These are phyloP conservation scores for Cicer yamashitae DNA, from an alignment of 306 rosid genomes.

Conservation along the genomic window DNA sequence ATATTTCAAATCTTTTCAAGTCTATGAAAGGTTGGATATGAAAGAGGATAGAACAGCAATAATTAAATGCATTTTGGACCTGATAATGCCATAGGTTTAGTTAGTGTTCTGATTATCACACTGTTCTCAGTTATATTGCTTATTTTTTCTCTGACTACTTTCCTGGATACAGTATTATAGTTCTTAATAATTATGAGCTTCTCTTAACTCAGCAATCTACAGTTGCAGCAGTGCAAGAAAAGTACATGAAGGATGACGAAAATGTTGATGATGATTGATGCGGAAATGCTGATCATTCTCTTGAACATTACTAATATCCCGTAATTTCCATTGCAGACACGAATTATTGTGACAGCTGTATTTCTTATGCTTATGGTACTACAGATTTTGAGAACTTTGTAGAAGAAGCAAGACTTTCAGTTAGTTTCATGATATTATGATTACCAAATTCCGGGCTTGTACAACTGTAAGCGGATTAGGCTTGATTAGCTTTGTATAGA, in stretches of 20 bases:
- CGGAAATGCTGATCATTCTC: not conserved
- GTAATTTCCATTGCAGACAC: slow-evolving; percentile 20
- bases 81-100: slow-evolving; percentile 1
- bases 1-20: slow-evolving; percentile 11
- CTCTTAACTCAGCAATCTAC: slow-evolving; percentile 66
- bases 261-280: slow-evolving; percentile 52
- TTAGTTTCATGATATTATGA: slow-evolving; percentile 10
- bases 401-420: not conserved
- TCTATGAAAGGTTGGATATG: too few relatives aligned
- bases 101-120: slow-evolving; percentile 3
- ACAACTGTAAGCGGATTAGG: not conserved
- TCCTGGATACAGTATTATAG: not conserved
- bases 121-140: slow-evolving; percentile 22
- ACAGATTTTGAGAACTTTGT: slow-evolving; percentile 11
- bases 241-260: slow-evolving; percentile 87
- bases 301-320: slow-evolving; percentile 8
- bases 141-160: slow-evolving; percentile 24
- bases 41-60: not conserved
- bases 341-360: not conserved
- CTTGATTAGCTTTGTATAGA: slow-evolving; percentile 10
- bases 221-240: slow-evolving; percentile 98
- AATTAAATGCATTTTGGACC: slow-evolving; percentile 1
- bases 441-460: slow-evolving; percentile 11
- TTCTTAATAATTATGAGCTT: slow-evolving; percentile 37
- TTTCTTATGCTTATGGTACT: slow-evolving; percentile 3